A percentile compares a stretch with the other conserved stretches of the same genome.
These are phyloP conservation scores for Globisporangium canariense DNA, from an alignment of 352 stramenopile genomes.

Conservation along the genomic window DNA sequence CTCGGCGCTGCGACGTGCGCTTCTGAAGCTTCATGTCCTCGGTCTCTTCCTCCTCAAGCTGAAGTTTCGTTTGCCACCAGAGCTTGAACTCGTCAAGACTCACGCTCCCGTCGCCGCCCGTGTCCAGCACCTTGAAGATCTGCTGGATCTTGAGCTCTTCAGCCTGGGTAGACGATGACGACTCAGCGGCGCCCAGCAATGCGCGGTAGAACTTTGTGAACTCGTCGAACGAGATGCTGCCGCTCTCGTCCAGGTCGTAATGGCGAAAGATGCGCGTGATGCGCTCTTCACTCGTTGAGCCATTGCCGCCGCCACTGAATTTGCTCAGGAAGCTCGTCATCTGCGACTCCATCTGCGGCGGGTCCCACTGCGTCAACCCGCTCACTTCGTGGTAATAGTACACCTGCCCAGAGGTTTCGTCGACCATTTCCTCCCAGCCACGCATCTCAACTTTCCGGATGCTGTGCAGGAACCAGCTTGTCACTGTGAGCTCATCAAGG, in stretches of 20 bases:
- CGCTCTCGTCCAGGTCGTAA: slow-evolving; percentile 69
- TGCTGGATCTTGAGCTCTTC: slow-evolving; percentile 33
- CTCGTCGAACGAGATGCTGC: slow-evolving; percentile 49
- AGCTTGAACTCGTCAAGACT: slow-evolving; percentile 68
- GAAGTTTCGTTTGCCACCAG: slow-evolving; percentile 74
- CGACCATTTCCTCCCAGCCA: slow-evolving; percentile 57
- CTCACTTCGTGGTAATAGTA: slow-evolving; percentile 69
- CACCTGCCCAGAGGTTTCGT: slow-evolving; percentile 30
- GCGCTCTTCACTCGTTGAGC: slow-evolving; percentile 35
- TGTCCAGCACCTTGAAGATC: slow-evolving; percentile 59
- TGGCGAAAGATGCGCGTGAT: slow-evolving; percentile 65
- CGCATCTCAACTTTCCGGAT: slow-evolving; percentile 42
- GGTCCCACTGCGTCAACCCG: slow-evolving; percentile 63
- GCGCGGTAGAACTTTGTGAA: slow-evolving; percentile 57
- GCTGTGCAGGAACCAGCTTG: slow-evolving; percentile 37
- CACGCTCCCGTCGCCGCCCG: slow-evolving; percentile 57
- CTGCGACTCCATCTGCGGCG: slow-evolving; percentile 43
- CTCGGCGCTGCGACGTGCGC: slow-evolving; percentile 18
- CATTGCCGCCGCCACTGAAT: slow-evolving; percentile 21
- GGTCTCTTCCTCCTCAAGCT: slow-evolving; percentile 49
- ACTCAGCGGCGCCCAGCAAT: slow-evolving; percentile 30
- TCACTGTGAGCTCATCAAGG: slow-evolving; percentile 28
- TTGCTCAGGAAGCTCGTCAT: slow-evolving; percentile 53
- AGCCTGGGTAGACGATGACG: background rate
- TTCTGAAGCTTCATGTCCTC: slow-evolving; percentile 28